A percentile compares a stretch with the other conserved stretches of the same genome.
Conservation (phyloP, 1,284 basidiomycete genomes). For the Cutaneotrichosporon dermatis region DNA sequence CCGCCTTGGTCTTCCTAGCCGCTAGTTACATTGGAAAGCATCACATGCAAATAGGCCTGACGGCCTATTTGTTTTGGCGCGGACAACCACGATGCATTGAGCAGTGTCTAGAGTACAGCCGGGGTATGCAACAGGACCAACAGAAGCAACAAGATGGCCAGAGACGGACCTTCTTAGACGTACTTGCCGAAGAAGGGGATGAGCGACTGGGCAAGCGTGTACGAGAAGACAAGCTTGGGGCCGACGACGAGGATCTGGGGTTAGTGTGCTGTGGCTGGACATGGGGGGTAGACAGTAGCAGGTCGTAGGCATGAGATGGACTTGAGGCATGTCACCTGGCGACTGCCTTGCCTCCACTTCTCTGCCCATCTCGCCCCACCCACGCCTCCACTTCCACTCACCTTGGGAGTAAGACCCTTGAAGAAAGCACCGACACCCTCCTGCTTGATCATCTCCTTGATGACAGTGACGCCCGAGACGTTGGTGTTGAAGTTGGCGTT, state of each 20-base stretch:
- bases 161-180: constrained; percentile 37
- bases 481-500: constrained; percentile 96
- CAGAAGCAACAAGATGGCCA: constrained; percentile 1
- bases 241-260: constrained; percentile 87
- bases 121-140: constrained; percentile 11
- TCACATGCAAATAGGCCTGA: too few relatives aligned
- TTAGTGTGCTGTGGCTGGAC: neutral
- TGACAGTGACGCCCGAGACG: constrained; percentile 73
- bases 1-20: too few relatives aligned
- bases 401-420: constrained; percentile 94
- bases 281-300: too few relatives aligned
- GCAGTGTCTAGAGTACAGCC: constrained; percentile 7
- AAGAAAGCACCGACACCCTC: constrained; percentile 88
- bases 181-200: constrained; percentile 92
- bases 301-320: neutral
- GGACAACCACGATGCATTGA: constrained; percentile 7
- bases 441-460: constrained; percentile 80
- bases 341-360: too few relatives aligned
- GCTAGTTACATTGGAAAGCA: too few relatives aligned
- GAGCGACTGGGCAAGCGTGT: constrained; percentile 91
- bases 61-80: neutral
- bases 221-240: constrained; percentile 96
- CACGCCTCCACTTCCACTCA: constrained; percentile 36
- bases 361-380: neutral
- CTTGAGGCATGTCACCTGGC: neutral